Evolutionary conservation across 176 grass and related monocot genomes (phyloP).

Genomic region (Guadua angustifolia): DNA sequence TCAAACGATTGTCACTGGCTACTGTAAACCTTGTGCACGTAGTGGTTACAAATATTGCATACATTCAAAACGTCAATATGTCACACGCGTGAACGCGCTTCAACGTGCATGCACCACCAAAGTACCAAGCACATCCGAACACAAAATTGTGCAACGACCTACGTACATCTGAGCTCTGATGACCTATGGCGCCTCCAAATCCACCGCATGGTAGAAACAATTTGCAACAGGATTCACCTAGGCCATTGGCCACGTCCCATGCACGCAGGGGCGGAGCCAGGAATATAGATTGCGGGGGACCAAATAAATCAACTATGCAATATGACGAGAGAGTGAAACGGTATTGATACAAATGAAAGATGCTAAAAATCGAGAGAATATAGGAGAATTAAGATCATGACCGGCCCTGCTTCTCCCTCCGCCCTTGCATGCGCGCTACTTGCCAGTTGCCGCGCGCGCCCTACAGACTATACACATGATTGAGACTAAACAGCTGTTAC

Average conservation of each 20-base stretch:
- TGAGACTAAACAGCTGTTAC: constrained; percentile 29
- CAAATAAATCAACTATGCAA: too few relatives aligned
- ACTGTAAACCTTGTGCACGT: background rate
- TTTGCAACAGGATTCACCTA: background rate
- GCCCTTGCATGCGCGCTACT: background rate
- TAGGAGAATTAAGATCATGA: too few relatives aligned
- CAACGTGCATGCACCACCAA: too few relatives aligned
- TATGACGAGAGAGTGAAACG: too few relatives aligned
- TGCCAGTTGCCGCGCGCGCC: background rate
- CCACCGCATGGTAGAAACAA: background rate
- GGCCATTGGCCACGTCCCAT: background rate
- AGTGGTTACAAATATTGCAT: background rate
- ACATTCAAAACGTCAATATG: background rate
- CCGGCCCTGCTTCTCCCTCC: too few relatives aligned
- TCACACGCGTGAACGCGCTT: too few relatives aligned
- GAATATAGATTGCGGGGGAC: too few relatives aligned
- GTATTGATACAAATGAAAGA: too few relatives aligned
- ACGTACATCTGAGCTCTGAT: background rate
- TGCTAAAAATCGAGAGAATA: too few relatives aligned
- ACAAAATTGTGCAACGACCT: background rate
- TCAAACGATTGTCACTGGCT: background rate
- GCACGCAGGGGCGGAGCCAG: too few relatives aligned
- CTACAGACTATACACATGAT: constrained; percentile 35
- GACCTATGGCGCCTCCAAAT: background rate
- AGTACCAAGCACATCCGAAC: background rate